These are phyloP conservation scores for Sugiyamaella valdiviana DNA, from an alignment of 805 yeast genomes.

Conservation along the genomic window DNA sequence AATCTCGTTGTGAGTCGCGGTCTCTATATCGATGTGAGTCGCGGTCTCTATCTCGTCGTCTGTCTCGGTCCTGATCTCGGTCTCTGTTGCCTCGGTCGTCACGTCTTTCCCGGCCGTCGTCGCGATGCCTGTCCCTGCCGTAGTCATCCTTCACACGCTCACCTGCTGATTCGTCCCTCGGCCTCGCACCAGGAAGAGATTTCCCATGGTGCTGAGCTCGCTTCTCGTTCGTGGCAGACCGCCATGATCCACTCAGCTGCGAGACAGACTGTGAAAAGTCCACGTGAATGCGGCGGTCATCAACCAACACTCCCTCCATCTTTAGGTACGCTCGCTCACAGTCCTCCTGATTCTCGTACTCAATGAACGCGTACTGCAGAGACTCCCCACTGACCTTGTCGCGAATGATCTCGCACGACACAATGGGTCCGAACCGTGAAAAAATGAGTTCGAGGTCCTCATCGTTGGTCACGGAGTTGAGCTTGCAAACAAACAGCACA, in stretches of 20 bases:
- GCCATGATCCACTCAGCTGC: conserved; percentile 26
- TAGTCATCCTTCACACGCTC: conserved; percentile 1
- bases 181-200: neutral
- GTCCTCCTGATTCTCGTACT: conserved; percentile 40
- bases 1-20: neutral
- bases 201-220: conserved; percentile 2
- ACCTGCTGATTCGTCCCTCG: neutral
- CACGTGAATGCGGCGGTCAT: conserved; percentile 57
- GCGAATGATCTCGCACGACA: conserved; percentile 45
- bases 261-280: conserved; percentile 58
- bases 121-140: neutral
- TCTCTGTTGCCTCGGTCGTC: neutral
- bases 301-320: conserved; percentile 58
- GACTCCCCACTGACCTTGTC: conserved; percentile 46
- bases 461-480: conserved; percentile 56
- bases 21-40: neutral
- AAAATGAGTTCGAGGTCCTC: conserved; percentile 53
- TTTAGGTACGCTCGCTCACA: conserved; percentile 60
- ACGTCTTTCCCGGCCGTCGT: neutral
- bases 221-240: conserved; percentile 14
- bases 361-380: conserved; percentile 59
- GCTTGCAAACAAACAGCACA: conserved; percentile 55
- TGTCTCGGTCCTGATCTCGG: conserved; percentile 6
- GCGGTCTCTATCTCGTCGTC: conserved; percentile 1
- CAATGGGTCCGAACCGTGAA: conserved; percentile 53